These are phyloP conservation scores for Fragaria nilgerrensis DNA, from an alignment of 306 rosid genomes.

Conservation along the genomic window DNA sequence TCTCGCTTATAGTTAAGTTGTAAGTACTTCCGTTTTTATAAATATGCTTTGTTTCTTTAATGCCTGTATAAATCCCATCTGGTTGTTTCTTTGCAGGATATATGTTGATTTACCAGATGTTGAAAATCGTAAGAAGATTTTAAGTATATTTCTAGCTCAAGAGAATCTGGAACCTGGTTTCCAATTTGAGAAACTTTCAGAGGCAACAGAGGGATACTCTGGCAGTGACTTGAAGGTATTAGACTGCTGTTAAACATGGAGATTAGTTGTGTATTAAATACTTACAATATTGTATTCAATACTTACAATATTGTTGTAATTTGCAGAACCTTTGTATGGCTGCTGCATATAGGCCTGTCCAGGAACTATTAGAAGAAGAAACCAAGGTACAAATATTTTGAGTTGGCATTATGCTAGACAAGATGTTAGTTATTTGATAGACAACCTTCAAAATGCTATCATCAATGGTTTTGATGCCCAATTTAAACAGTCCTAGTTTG, in stretches of 20 bases:
- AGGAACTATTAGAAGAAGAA: slow-evolving; percentile 83
- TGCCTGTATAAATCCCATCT: slow-evolving; percentile 5
- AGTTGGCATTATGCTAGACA: background rate
- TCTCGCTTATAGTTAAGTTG: background rate
- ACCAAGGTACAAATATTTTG: slow-evolving; percentile 44
- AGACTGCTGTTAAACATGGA: background rate
- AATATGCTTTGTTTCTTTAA: slow-evolving; percentile 1
- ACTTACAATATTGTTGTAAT: slow-evolving; percentile 12
- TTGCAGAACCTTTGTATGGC: slow-evolving; percentile 92
- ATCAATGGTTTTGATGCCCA: background rate
- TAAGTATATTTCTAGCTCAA: slow-evolving; percentile 76
- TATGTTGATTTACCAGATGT: slow-evolving; percentile 92
- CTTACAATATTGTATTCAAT: background rate
- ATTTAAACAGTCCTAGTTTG: background rate
- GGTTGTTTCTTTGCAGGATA: slow-evolving; percentile 51
- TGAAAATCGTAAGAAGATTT: slow-evolving; percentile 80
- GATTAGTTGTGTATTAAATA: background rate
- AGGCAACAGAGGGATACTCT: slow-evolving; percentile 89
- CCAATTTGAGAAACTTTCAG: slow-evolving; percentile 72
- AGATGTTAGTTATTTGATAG: background rate
- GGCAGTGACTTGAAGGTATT: slow-evolving; percentile 95
- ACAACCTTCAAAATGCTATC: background rate
- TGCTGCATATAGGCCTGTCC: slow-evolving; percentile 93
- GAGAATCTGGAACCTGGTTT: slow-evolving; percentile 70
- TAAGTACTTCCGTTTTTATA: background rate